Percentiles rank a stretch among this genome's conserved stretches.
Evolutionary conservation across 352 stramenopile genomes (phyloP).

Genomic region (Phytophthora pini): DNA sequence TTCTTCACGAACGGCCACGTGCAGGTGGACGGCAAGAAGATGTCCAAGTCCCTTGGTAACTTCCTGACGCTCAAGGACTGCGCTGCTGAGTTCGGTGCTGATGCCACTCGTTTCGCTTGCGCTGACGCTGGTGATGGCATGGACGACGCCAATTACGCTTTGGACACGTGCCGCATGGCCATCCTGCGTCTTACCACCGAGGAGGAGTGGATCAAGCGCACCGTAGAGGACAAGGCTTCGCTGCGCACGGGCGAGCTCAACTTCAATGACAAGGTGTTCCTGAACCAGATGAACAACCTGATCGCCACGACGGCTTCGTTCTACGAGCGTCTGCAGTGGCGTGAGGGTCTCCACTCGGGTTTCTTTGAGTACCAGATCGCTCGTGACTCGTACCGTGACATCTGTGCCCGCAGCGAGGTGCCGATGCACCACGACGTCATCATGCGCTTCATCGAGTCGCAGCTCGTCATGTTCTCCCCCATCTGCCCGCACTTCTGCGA

Average conservation of each 20-base stretch:
- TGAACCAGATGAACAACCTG: constrained; percentile 97
- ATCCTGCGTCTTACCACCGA: constrained; percentile 98
- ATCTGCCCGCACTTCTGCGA: constrained; percentile 97
- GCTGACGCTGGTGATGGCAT: constrained; percentile 98
- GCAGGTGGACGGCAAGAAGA: constrained; percentile 98
- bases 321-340: constrained; percentile 93
- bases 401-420: constrained; percentile 85
- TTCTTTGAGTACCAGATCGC: constrained; percentile 99
- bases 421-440: constrained; percentile 95
- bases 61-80: constrained; percentile 99
- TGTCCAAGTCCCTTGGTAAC: constrained; percentile 99
- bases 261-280: constrained; percentile 95
- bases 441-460: constrained; percentile 93
- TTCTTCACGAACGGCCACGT: constrained; percentile 99
- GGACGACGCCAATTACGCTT: constrained; percentile 99
- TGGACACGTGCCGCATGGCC: constrained; percentile 97
- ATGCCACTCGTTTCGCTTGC: constrained; percentile 97
- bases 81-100: constrained; percentile 95
- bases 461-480: constrained; percentile 95
- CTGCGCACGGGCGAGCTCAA: constrained; percentile 81
- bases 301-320: constrained; percentile 91
- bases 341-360: constrained; percentile 97
- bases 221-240: constrained; percentile 85
- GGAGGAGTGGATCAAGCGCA: constrained; percentile 97
- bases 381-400: constrained; percentile 98